These are phyloP conservation scores for Amanita fuliginea DNA, from an alignment of 768 basidiomycete genomes.

Conservation along the genomic window DNA sequence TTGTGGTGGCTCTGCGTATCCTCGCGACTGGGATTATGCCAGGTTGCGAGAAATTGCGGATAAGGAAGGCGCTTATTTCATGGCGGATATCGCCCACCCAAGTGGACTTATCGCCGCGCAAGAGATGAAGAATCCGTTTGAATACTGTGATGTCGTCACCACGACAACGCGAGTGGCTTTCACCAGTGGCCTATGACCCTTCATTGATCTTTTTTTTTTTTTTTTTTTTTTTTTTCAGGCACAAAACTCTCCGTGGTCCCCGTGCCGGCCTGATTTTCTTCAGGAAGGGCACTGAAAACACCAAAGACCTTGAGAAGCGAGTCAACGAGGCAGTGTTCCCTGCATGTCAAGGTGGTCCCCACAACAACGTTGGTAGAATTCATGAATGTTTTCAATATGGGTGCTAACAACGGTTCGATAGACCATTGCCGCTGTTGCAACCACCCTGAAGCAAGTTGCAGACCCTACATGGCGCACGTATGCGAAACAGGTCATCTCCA, in stretches of 20 bases:
- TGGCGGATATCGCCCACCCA: slow-evolving; percentile 98
- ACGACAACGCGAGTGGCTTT: slow-evolving; percentile 66
- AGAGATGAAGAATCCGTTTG: slow-evolving; percentile 86
- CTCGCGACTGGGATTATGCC: slow-evolving; percentile 95
- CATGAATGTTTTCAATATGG: not conserved
- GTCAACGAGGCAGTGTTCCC: slow-evolving; percentile 99
- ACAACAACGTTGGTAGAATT: slow-evolving; percentile 71
- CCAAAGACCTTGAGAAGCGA: slow-evolving; percentile 87
- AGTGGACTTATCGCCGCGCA: slow-evolving; percentile 90
- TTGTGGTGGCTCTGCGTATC: slow-evolving; percentile 98
- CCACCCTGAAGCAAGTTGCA: slow-evolving; percentile 82
- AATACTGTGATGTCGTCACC: slow-evolving; percentile 94
- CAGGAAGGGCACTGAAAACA: slow-evolving; percentile 78
- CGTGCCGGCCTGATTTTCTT: slow-evolving; percentile 98
- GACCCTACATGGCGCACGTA: slow-evolving; percentile 86
- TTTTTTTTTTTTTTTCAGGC: slow-evolving; percentile 30
- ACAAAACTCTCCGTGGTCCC: slow-evolving; percentile 98
- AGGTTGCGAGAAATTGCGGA: slow-evolving; percentile 72
- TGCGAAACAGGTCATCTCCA: slow-evolving; percentile 89
- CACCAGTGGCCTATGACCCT: not conserved
- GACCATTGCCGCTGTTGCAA: slow-evolving; percentile 94
- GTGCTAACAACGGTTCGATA: slow-evolving; percentile 16
- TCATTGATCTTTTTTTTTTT: not conserved
- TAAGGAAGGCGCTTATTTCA: slow-evolving; percentile 83
- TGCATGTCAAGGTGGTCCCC: slow-evolving; percentile 98